Evolutionary conservation across 1,284 basidiomycete species (phyloP).

Genomic region (Apiotrichum brassicae): DNA sequence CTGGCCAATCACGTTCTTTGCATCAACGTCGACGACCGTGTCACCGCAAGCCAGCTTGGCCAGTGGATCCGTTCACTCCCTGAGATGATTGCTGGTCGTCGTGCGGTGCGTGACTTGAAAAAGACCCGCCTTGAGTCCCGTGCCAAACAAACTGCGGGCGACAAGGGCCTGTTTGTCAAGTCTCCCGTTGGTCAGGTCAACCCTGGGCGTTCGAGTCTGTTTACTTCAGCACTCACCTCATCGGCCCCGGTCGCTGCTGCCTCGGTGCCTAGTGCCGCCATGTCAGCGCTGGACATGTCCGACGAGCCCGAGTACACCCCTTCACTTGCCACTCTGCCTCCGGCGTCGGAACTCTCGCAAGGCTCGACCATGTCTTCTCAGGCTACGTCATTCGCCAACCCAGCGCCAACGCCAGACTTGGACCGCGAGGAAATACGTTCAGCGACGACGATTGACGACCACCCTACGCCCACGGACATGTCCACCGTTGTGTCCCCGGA

Average conservation of each 20-base stretch:
- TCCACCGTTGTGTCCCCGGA: constrained; percentile 29
- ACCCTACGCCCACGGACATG: constrained; percentile 35
- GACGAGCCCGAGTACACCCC: not conserved
- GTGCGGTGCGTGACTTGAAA: constrained; percentile 37
- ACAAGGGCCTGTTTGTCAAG: constrained; percentile 39
- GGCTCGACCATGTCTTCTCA: not conserved
- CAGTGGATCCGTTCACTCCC: constrained; percentile 77
- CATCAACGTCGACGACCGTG: constrained; percentile 56
- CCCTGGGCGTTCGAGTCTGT: constrained; percentile 8
- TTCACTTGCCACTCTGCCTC: constrained; percentile 9
- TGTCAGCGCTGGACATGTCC: not conserved
- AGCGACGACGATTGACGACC: constrained; percentile 35
- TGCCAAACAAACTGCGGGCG: constrained; percentile 18
- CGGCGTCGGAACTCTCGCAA: constrained; percentile 9
- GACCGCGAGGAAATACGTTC: constrained; percentile 17
- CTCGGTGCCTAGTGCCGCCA: not conserved
- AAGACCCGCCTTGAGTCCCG: constrained; percentile 29
- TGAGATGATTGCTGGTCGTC: constrained; percentile 55
- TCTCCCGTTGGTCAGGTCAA: constrained; percentile 27
- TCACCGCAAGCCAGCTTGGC: constrained; percentile 77
- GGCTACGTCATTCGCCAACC: not conserved
- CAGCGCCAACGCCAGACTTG: constrained; percentile 12
- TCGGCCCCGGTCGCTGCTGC: not conserved
- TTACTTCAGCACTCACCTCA: constrained; percentile 26
- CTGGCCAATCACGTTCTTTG: constrained; percentile 81